Conservation (phyloP, 208 protist species). For the Leishmania major region DNA sequence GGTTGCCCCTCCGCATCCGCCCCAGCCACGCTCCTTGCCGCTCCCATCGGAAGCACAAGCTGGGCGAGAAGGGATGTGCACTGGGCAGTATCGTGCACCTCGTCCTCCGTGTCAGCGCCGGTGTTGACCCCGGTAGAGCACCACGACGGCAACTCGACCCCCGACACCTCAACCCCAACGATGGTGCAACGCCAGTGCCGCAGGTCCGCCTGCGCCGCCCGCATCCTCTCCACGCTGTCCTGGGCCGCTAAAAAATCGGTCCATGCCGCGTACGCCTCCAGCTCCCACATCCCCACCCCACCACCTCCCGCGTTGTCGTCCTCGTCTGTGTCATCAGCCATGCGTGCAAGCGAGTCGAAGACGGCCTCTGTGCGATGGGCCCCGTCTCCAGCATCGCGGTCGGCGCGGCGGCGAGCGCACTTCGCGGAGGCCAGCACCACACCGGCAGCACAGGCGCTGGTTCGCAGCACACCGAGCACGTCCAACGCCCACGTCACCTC, state of each 20-base stretch:
- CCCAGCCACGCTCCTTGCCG: neutral
- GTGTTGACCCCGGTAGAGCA: neutral
- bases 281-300: slow-evolving; percentile 2
- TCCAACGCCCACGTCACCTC: slow-evolving; percentile 28
- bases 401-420: neutral
- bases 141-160: slow-evolving; percentile 24
- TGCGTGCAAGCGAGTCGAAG: neutral
- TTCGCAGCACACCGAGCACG: slow-evolving; percentile 10
- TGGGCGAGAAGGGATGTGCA: slow-evolving; percentile 7
- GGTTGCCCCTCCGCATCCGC: neutral
- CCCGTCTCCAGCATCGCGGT: neutral
- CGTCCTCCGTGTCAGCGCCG: neutral
- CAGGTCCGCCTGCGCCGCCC: slow-evolving; percentile 14
- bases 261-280: slow-evolving; percentile 29
- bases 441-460: slow-evolving; percentile 8
- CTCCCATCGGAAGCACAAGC: slow-evolving; percentile 7
- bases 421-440: neutral
- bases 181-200: slow-evolving; percentile 28
- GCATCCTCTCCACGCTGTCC: neutral
- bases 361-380: neutral
- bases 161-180: slow-evolving; percentile 21
- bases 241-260: slow-evolving; percentile 17
- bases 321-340: neutral
- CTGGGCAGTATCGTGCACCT: neutral
- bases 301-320: slow-evolving; percentile 7